These are phyloP conservation scores for Trichopus zeylanicus DNA, from an alignment of 116 monocot genomes.

Conservation along the genomic window DNA sequence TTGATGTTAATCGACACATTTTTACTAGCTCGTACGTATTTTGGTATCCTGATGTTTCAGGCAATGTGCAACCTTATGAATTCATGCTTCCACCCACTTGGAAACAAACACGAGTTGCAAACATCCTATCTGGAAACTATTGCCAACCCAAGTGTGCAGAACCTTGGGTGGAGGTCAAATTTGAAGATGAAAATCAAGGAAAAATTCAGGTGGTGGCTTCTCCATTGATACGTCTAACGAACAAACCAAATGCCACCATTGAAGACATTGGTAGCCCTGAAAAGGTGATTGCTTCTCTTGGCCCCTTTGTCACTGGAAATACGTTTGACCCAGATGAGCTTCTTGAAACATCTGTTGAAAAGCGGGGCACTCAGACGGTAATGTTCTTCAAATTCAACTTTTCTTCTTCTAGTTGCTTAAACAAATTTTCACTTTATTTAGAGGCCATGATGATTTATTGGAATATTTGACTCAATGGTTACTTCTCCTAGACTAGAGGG, in stretches of 20 bases:
- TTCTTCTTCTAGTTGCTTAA: not conserved
- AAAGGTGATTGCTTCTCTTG: constrained; percentile 87
- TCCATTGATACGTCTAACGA: constrained; percentile 83
- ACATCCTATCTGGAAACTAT: constrained; percentile 98
- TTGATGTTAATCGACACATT: too few species aligned
- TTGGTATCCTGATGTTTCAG: constrained; percentile 18
- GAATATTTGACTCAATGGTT: too few species aligned
- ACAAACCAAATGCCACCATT: constrained; percentile 89
- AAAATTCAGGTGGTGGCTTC: constrained; percentile 95
- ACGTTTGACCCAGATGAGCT: constrained; percentile 89
- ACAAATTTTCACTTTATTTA: not conserved
- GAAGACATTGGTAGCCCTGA: constrained; percentile 96
- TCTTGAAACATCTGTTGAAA: constrained; percentile 57
- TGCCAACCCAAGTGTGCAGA: constrained; percentile 99
- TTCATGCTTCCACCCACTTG: constrained; percentile 83
- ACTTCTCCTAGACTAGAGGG: too few species aligned
- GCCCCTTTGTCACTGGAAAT: constrained; percentile 85
- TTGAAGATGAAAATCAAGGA: constrained; percentile 92
- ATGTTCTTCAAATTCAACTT: constrained; percentile 3
- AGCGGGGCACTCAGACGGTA: constrained; percentile 79
- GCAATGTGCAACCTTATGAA: constrained; percentile 91
- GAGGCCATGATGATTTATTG: too few species aligned
- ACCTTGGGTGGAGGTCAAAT: constrained; percentile 98
- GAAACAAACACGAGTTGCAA: constrained; percentile 89
- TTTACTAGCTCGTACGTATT: too few species aligned